Evolutionary conservation across 129 eudicot genomes (phyloP).

Genomic region (Flaveria ramosissima): DNA sequence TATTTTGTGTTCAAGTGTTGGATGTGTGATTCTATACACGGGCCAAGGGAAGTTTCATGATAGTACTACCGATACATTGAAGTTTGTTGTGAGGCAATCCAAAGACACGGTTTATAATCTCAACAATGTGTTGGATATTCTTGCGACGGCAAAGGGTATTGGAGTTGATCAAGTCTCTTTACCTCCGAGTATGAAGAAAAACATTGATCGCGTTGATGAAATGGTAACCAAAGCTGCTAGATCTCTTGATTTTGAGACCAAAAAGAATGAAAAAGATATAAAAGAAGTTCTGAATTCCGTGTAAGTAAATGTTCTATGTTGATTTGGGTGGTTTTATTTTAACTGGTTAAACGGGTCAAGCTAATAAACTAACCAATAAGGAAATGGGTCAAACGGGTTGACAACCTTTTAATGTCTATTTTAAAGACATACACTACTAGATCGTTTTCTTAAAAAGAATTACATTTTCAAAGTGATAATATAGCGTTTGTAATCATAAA

Average conservation of each 20-base stretch:
- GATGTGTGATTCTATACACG: slow-evolving; percentile 69
- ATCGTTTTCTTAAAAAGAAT: not conserved
- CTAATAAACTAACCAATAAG: not conserved
- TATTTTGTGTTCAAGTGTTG: slow-evolving; percentile 50
- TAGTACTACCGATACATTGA: slow-evolving; percentile 56
- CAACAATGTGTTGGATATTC: slow-evolving; percentile 59
- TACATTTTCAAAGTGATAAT: not conserved
- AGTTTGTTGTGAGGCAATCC: slow-evolving; percentile 65
- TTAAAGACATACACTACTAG: not conserved
- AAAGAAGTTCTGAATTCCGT: slow-evolving; percentile 49
- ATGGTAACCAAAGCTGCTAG: slow-evolving; percentile 55
- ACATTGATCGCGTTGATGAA: slow-evolving; percentile 57
- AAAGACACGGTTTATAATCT: slow-evolving; percentile 60
- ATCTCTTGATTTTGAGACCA: slow-evolving; percentile 57
- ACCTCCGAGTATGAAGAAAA: slow-evolving; percentile 56
- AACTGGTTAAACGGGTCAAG: not conserved
- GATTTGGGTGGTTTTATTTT: not conserved
- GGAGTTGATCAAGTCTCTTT: slow-evolving; percentile 53
- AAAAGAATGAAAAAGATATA: slow-evolving; percentile 53
- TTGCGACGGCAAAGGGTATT: slow-evolving; percentile 58
- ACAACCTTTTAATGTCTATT: not conserved
- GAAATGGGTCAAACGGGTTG: not conserved
- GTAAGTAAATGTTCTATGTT: slow-evolving; percentile 45
- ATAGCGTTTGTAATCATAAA: not conserved
- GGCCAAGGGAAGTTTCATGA: slow-evolving; percentile 82